Evolutionary conservation across 306 rosid species (phyloP).

Genomic region (Alnus rubra): DNA sequence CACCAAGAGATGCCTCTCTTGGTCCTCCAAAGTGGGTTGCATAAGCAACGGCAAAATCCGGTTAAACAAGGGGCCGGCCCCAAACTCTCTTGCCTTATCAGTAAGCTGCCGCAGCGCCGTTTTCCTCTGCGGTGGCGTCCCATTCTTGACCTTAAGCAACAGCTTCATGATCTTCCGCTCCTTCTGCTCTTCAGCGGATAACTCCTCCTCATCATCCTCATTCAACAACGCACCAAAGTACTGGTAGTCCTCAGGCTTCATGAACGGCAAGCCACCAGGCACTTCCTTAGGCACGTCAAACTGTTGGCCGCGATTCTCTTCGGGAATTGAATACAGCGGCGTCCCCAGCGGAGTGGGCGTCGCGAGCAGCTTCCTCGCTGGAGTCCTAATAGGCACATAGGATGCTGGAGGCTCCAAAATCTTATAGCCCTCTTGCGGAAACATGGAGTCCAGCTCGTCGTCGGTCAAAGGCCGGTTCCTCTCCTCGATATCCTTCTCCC

Average conservation of each 20-base stretch:
- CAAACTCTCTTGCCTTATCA: conserved; percentile 75
- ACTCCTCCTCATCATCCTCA: conserved; percentile 68
- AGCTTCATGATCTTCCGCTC: conserved; percentile 86
- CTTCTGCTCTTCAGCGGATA: conserved; percentile 73
- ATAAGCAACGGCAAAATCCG: conserved; percentile 72
- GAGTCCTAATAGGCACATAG: conserved; percentile 71
- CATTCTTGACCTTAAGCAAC: conserved; percentile 74
- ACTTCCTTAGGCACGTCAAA: conserved; percentile 74
- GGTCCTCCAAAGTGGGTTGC: conserved; percentile 83
- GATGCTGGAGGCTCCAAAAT: conserved; percentile 66
- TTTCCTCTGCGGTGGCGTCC: conserved; percentile 75
- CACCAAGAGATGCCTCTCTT: conserved; percentile 79
- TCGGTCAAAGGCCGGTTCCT: conserved; percentile 72
- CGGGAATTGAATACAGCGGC: conserved; percentile 66
- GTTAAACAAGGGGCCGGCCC: conserved; percentile 79
- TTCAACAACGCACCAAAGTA: conserved; percentile 71
- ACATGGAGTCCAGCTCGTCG: conserved; percentile 76
- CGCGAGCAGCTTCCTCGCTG: conserved; percentile 69
- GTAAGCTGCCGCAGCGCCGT: conserved; percentile 76
- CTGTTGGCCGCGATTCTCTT: conserved; percentile 83
- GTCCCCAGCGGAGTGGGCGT: conserved; percentile 75
- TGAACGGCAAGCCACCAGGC: conserved; percentile 71
- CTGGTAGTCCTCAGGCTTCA: conserved; percentile 81
- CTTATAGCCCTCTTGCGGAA: conserved; percentile 78
- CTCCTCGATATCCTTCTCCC: conserved; percentile 85